phyloP scores from a whole-genome alignment of 1,284 basidiomycete genomes.

The Pseudozyma thailandica region DNA sequence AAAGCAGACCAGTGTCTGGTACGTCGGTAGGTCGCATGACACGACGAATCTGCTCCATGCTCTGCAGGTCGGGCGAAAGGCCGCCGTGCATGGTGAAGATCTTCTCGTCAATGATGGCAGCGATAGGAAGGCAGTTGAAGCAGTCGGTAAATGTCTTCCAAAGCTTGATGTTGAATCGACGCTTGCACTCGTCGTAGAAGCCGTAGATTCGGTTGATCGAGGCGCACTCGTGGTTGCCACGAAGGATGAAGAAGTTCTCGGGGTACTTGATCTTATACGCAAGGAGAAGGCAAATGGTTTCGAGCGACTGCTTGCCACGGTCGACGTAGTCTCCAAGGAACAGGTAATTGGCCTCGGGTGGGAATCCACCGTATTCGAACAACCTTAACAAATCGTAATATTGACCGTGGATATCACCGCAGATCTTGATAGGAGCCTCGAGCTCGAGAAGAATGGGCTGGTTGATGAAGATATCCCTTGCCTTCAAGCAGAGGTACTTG shows the following conservation, averaged over 20 bases:
- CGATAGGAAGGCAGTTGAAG: slow-evolving; percentile 94
- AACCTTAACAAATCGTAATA: slow-evolving; percentile 92
- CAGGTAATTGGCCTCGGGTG: slow-evolving; percentile 94
- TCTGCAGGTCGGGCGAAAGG: slow-evolving; percentile 94
- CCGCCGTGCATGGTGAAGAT: slow-evolving; percentile 90
- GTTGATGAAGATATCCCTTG: slow-evolving; percentile 94
- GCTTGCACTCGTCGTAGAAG: slow-evolving; percentile 97
- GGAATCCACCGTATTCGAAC: slow-evolving; percentile 94
- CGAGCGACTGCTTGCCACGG: slow-evolving; percentile 91
- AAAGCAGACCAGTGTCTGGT: slow-evolving; percentile 96
- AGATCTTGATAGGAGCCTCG: slow-evolving; percentile 96
- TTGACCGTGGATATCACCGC: slow-evolving; percentile 94
- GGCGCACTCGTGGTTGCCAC: slow-evolving; percentile 94
- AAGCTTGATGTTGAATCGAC: slow-evolving; percentile 95
- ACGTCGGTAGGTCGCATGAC: slow-evolving; percentile 99
- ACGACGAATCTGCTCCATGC: slow-evolving; percentile 99
- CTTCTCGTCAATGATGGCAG: slow-evolving; percentile 96
- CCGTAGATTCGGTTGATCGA: slow-evolving; percentile 96
- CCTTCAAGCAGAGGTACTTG: slow-evolving; percentile 93
- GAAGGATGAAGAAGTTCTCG: slow-evolving; percentile 94
- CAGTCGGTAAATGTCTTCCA: slow-evolving; percentile 98
- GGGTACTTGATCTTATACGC: slow-evolving; percentile 99
- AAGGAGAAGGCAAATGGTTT: slow-evolving; percentile 86
- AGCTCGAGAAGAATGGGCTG: slow-evolving; percentile 93
- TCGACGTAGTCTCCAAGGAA: slow-evolving; percentile 96